Evolutionary conservation across 2,329 filamentous ascomycete genomes (phyloP), one percentile per base, ranked within the genome.

Genomic region (Diaporthe australafricana): DNA sequence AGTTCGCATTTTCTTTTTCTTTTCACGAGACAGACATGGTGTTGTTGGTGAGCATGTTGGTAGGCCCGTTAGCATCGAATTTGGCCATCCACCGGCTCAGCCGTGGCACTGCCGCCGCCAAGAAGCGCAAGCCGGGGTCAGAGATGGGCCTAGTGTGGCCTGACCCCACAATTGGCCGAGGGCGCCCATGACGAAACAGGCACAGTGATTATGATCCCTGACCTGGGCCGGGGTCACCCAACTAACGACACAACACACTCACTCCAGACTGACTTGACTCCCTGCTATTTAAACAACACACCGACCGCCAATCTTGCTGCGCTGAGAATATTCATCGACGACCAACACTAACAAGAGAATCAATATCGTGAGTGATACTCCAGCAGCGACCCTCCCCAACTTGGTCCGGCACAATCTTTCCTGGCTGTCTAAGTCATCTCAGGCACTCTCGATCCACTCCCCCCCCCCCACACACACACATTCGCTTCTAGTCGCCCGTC

Each of bases 91-190:
- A n/a, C n/a, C n/a, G n/a, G 40, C 57, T 47, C 57, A 47, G 60
- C 60, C 42, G n/a, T 63, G 60, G 60, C 60, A 63, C 57, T 35
- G 57, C 57, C 42, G 57, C 57, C 20, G 42, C 57, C 57, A 63
- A 48, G 42, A 35, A 63, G 42, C 57, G 47, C 27, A 27, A n/a
- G 20, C 3, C n/a, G 42, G 12, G 35, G 6, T 8, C 17, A 48
- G 60, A 25, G n/a, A 48, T 22, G 27, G 16, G 20, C 5, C 32
- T 9, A 35, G 32, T 35, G 32, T 9, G 32, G 9, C 32, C 9
- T 35, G n/a, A 20, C 60, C 55, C 55, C 55, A 42, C 55, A 63
- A 8, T 25, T 35, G 57, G 22, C 42, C 57, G 25, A 48, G 25
- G 27, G 40, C 53, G 12, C 25, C 60, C 20, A 63, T 63, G 57